Evolutionary conservation across 2,329 filamentous ascomycete genomes (phyloP).

Genomic region (Fusarium anguioides): DNA sequence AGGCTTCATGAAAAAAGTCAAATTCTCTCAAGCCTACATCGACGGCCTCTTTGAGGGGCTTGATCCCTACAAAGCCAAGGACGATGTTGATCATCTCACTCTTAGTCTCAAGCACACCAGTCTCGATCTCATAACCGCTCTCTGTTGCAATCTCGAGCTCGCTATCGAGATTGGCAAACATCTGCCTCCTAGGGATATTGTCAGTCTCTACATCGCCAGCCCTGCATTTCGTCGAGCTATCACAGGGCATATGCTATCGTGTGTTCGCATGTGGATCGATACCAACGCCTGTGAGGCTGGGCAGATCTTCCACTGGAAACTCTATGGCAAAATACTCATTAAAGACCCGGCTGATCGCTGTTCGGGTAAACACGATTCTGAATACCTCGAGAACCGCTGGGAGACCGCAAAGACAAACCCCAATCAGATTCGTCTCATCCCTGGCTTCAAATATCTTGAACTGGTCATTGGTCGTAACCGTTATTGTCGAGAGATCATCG

Average conservation of each 20-base stretch:
- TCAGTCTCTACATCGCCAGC: slow-evolving; percentile 73
- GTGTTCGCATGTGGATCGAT: slow-evolving; percentile 66
- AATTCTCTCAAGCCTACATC: slow-evolving; percentile 45
- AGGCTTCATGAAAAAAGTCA: slow-evolving; percentile 42
- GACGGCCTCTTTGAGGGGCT: slow-evolving; percentile 46
- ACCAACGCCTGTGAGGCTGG: slow-evolving; percentile 66
- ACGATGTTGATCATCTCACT: slow-evolving; percentile 26
- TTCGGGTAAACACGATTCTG: slow-evolving; percentile 39
- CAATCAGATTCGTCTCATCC: slow-evolving; percentile 61
- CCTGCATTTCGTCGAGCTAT: slow-evolving; percentile 70
- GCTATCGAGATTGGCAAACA: slow-evolving; percentile 65
- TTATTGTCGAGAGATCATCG: slow-evolving; percentile 70
- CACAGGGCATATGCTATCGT: slow-evolving; percentile 68
- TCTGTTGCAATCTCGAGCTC: slow-evolving; percentile 62
- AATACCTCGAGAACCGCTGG: slow-evolving; percentile 13
- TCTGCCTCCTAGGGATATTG: slow-evolving; percentile 65
- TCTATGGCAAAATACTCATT: slow-evolving; percentile 68
- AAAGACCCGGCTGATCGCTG: slow-evolving; percentile 67
- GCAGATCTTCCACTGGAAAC: slow-evolving; percentile 68
- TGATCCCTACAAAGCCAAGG: slow-evolving; percentile 45
- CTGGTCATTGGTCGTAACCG: slow-evolving; percentile 72
- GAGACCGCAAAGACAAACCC: slow-evolving; percentile 12
- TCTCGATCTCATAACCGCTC: slow-evolving; percentile 57
- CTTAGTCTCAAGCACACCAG: slow-evolving; percentile 40
- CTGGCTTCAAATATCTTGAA: slow-evolving; percentile 73